Evolutionary conservation across 768 basidiomycete species (phyloP).

Genomic region (Baorangia bicolor): DNA sequence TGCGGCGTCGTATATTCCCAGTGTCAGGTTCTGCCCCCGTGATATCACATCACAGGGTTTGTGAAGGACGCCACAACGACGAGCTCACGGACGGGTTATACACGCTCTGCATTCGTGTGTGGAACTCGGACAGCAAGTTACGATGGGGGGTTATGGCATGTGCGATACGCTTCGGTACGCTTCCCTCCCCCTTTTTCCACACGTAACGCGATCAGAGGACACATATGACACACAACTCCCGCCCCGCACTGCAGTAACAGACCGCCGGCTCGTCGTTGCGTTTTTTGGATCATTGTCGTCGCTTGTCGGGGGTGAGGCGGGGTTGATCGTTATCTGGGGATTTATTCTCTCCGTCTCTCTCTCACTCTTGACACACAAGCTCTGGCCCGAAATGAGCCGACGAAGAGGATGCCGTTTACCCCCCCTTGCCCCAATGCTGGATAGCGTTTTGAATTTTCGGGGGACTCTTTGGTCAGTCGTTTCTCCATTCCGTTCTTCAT

Average conservation of each 20-base stretch:
- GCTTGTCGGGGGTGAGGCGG: background rate
- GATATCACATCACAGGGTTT: background rate
- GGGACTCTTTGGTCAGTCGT: background rate
- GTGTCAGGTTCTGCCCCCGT: background rate
- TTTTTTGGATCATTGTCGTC: conserved; percentile 2
- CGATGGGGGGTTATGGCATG: conserved; percentile 17
- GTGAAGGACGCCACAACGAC: conserved; percentile 19
- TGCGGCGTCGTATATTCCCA: conserved; percentile 12
- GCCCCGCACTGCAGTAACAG: conserved; percentile 2
- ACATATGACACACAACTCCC: background rate
- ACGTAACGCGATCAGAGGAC: conserved; percentile 5
- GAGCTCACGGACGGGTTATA: background rate
- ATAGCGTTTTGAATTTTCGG: background rate
- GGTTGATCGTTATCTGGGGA: background rate
- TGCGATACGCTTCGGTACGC: background rate
- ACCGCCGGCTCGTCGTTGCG: conserved; percentile 5
- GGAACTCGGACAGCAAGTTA: background rate
- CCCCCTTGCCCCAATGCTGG: background rate
- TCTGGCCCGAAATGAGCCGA: background rate
- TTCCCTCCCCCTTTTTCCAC: background rate
- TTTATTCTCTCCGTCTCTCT: background rate
- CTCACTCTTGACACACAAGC: background rate
- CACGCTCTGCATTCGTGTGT: conserved; percentile 5
- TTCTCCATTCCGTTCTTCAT: conserved; percentile 7
- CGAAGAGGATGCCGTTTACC: conserved; percentile 5